These are phyloP conservation scores for Cladosporium sp. DNA, from an alignment of 2,329 filamentous ascomycete genomes.

Conservation along the genomic window DNA sequence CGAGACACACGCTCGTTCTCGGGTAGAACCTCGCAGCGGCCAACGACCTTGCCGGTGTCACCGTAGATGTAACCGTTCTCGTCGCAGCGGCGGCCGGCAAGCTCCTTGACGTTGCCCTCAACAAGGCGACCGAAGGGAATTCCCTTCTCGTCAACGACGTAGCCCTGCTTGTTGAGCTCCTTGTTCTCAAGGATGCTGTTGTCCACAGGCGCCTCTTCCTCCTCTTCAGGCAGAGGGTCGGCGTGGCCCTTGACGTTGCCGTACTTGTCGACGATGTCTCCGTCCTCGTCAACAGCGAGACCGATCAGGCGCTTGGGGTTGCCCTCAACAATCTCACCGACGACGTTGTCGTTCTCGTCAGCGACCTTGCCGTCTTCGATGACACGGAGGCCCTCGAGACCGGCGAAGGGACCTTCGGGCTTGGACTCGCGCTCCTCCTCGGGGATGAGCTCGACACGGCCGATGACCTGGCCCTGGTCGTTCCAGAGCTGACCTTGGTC, in stretches of 20 bases:
- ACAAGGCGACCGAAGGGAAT: slow-evolving; percentile 59
- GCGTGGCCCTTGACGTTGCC: slow-evolving; percentile 64
- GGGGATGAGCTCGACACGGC: slow-evolving; percentile 67
- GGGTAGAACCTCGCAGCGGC: slow-evolving; percentile 60
- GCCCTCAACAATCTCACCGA: slow-evolving; percentile 59
- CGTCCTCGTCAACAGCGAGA: slow-evolving; percentile 62
- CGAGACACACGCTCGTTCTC: slow-evolving; percentile 58
- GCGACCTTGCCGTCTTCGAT: slow-evolving; percentile 51
- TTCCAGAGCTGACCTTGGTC: slow-evolving; percentile 72
- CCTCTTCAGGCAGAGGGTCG: slow-evolving; percentile 54
- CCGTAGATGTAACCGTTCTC: slow-evolving; percentile 59
- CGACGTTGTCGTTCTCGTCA: slow-evolving; percentile 54
- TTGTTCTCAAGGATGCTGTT: slow-evolving; percentile 57
- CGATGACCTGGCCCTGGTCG: slow-evolving; percentile 71
- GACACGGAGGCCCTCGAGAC: slow-evolving; percentile 52
- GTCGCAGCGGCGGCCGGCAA: slow-evolving; percentile 59
- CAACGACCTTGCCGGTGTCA: slow-evolving; percentile 58
- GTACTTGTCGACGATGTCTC: slow-evolving; percentile 63
- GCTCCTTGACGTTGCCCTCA: slow-evolving; percentile 59
- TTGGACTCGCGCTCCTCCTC: slow-evolving; percentile 62
- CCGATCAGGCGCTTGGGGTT: slow-evolving; percentile 62
- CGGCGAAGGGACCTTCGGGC: slow-evolving; percentile 54
- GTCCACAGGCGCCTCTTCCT: slow-evolving; percentile 50
- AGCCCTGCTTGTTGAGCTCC: slow-evolving; percentile 60
- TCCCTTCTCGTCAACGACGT: slow-evolving; percentile 55